Percentiles rank a stretch among this genome's conserved stretches.
These are phyloP conservation scores for Ambrosia artemisiifolia DNA, from an alignment of 129 eudicot species.

Conservation along the genomic window DNA sequence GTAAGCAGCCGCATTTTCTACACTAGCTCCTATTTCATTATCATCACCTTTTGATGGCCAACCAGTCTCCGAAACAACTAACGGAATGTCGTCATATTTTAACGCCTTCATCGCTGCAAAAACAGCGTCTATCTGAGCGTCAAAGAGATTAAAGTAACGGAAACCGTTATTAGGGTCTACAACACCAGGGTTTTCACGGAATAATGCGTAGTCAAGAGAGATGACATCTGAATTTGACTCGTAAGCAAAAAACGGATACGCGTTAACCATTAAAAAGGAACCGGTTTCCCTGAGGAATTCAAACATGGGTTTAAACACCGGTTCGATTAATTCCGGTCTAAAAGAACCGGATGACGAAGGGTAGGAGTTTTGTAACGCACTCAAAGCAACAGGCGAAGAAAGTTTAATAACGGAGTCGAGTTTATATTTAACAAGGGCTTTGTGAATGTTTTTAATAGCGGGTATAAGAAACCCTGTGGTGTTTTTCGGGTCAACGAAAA, in stretches of 20 bases:
- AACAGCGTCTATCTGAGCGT: conserved; percentile 94
- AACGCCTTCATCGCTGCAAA: conserved; percentile 83
- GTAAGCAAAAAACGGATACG: conserved; percentile 83
- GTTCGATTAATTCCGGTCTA: conserved; percentile 53
- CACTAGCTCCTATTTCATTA: conserved; percentile 67
- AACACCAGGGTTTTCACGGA: conserved; percentile 72
- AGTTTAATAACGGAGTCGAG: conserved; percentile 54
- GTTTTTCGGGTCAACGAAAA: conserved; percentile 72
- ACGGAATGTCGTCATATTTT: conserved; percentile 55
- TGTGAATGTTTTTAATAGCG: conserved; percentile 71
- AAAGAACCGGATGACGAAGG: conserved; percentile 83
- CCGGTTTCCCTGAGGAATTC: conserved; percentile 60
- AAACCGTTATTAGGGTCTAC: conserved; percentile 71
- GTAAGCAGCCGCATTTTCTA: conserved; percentile 75
- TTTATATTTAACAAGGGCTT: conserved; percentile 47
- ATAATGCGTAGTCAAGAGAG: conserved; percentile 76
- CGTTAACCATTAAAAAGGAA: conserved; percentile 74
- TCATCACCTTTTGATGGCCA: conserved; percentile 92
- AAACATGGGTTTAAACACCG: conserved; percentile 71
- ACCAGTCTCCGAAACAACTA: conserved; percentile 80
- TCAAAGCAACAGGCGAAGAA: conserved; percentile 77
- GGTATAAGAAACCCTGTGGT: conserved; percentile 61
- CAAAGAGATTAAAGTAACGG: conserved; percentile 73
- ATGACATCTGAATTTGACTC: conserved; percentile 76
- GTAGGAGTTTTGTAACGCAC: conserved; percentile 66